phyloP scores from a whole-genome alignment of 2,329 filamentous ascomycete genomes.

The Aspergillus vadensis region DNA sequence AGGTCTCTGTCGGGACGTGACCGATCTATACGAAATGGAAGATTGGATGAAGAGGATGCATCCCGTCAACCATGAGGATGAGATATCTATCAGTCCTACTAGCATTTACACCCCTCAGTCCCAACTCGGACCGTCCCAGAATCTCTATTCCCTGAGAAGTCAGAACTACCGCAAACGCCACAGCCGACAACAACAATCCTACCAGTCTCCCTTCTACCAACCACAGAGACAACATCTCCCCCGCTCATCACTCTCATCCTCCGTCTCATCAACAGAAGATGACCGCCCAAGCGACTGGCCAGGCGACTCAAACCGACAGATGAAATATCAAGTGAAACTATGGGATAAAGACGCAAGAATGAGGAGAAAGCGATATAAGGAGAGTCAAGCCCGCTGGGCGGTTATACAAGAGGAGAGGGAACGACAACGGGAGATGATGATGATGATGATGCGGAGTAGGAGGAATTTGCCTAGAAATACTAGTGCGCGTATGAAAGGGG shows the following conservation, averaged over 20 bases:
- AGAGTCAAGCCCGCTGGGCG: slow-evolving; percentile 14
- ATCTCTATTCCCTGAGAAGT: too few relatives aligned
- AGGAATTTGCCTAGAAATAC: not conserved
- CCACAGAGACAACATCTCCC: too few relatives aligned
- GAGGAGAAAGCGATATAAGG: slow-evolving; percentile 12
- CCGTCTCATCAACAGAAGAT: not conserved
- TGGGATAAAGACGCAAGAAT: slow-evolving; percentile 12
- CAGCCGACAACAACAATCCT: too few relatives aligned
- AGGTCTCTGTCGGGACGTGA: slow-evolving; percentile 31
- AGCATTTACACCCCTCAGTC: too few relatives aligned
- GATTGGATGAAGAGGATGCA: slow-evolving; percentile 29
- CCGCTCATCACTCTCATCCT: not conserved
- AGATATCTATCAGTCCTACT: too few relatives aligned
- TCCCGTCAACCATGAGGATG: not conserved
- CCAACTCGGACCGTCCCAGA: too few relatives aligned
- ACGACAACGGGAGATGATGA: slow-evolving; percentile 5
- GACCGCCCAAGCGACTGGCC: slow-evolving; percentile 5
- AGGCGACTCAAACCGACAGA: slow-evolving; percentile 1
- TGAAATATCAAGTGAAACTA: slow-evolving; percentile 16
- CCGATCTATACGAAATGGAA: slow-evolving; percentile 30
- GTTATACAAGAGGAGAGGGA: slow-evolving; percentile 16
- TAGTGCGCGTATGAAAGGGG: not conserved
- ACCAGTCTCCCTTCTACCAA: too few relatives aligned
- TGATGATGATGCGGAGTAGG: not conserved
- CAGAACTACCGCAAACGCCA: too few relatives aligned